Evolutionary conservation across 225 moss, liverwort and hornwort species (phyloP).

Genomic region (Pleurozium schreberi): DNA sequence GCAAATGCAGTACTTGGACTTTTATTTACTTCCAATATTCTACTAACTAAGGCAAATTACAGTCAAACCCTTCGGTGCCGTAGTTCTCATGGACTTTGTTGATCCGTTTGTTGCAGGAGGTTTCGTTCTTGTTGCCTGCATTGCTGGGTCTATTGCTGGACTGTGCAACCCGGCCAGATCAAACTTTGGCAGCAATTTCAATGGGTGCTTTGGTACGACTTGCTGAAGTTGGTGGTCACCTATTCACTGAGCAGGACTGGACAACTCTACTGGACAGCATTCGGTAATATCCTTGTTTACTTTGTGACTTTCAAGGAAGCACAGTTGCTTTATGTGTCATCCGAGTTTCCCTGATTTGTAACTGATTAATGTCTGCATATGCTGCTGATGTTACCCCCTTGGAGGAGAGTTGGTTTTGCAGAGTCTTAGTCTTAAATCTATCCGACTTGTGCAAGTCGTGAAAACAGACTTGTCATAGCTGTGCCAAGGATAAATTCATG

Average conservation of each 20-base stretch:
- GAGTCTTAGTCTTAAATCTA: neutral
- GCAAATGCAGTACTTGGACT: neutral
- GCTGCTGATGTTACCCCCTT: neutral
- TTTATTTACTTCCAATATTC: neutral
- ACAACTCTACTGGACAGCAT: conserved; percentile 92
- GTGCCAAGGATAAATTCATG: neutral
- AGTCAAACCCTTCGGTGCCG: neutral
- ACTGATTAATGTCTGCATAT: neutral
- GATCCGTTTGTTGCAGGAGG: conserved; percentile 52
- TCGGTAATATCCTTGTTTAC: conserved; percentile 23
- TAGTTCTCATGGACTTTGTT: neutral
- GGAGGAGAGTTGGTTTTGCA: neutral
- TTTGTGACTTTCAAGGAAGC: neutral
- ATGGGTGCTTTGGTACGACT: conserved; percentile 98
- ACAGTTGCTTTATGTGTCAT: neutral
- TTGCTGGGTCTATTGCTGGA: conserved; percentile 92
- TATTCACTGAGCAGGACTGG: conserved; percentile 89
- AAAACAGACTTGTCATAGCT: neutral
- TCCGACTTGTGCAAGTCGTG: neutral
- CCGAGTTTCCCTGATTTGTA: neutral
- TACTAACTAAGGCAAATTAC: neutral
- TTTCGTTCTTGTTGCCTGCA: conserved; percentile 89
- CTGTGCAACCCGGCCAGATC: conserved; percentile 98
- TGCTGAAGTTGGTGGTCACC: conserved; percentile 93
- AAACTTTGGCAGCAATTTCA: conserved; percentile 92